Base-by-base conservation (phyloP, 2,329 filamentous ascomycete genomes). In the Endoconidiophora polonica region DNA sequence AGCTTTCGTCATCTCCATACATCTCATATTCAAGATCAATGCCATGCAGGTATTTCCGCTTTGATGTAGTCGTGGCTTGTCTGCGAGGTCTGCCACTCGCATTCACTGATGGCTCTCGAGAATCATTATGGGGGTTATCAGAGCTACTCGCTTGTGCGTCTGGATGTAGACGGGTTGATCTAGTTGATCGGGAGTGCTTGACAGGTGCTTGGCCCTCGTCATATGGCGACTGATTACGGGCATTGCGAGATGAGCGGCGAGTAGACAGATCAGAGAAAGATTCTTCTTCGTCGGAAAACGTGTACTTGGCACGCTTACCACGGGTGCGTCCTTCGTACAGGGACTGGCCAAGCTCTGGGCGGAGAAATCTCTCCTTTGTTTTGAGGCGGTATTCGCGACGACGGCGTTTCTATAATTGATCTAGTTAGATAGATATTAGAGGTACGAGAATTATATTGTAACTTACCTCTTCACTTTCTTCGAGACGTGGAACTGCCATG, bases 241-340 rank as follows among this genome's bases (percentile, higher is more conserved):
- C 86, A 56, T 86, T 83, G 23, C 90, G 79, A 16, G 78, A 74
- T 10, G 85, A 86, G 5, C 80, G 76, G 69, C 88, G 62, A 4
- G 60, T 62, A 7, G 74, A 73, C 36, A 79, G 80, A 59, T 81
- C 76, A n/a, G 76, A 76, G 50, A 71, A 74, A 47, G 78, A 77
- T 14, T 81, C 77, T 36, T 81, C 81, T 22, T 93, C 86, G 48
- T 95, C 88, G 0, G 87, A 93, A 61, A 85, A 98, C 0, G 86
- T 98, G 61, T 98, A 98, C 64, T 88, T 93, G 67, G 94, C 83
- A 54, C 90, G 83, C 70, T 98, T 96, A 51, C 91, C 91, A 53
- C 91, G 79, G 4, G 93, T 98, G 48, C 91, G 85, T 46, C 91
- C 91, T 67, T 98, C 91, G 63, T 98, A 98, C 52, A 94, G 71